A percentile compares a stretch with the other conserved stretches of the same genome.
Conservation (phyloP, 2,329 filamentous ascomycete genomes). For the Ceratocystis huliohia region DNA sequence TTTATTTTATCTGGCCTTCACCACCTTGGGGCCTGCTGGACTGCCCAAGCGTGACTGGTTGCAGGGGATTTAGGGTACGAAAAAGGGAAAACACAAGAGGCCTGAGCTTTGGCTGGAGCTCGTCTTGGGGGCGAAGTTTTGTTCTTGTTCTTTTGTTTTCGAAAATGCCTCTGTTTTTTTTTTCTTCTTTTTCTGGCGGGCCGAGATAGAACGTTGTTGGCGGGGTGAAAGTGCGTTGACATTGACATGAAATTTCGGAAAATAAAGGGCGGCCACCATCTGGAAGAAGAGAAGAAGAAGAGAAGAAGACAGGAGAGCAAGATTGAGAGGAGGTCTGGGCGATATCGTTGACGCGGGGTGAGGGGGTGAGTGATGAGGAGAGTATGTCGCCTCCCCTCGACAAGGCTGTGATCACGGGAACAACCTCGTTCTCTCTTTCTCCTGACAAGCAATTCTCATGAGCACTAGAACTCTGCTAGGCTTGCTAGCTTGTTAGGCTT, state of each 20-base stretch:
- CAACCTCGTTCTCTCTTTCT: neutral
- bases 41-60: neutral
- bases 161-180: neutral
- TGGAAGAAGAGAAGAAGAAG: neutral
- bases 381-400: too few species aligned
- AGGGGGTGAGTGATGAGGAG: too few species aligned
- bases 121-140: neutral
- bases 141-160: neutral
- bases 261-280: neutral
- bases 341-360: too few species aligned
- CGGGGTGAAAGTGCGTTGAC: neutral
- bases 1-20: neutral
- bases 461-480: neutral
- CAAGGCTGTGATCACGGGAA: neutral
- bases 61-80: neutral
- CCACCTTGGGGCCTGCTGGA: neutral
- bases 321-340: neutral
- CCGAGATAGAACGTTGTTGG: neutral
- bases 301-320: neutral
- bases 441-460: neutral
- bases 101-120: conserved; percentile 6
- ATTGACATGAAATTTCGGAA: neutral
- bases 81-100: neutral
- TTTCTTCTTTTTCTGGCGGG: neutral
- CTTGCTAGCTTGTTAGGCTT: neutral